Percentiles rank a stretch among this genome's conserved stretches.
These are phyloP conservation scores for Immersiporthe knoxdaviesiana DNA, from an alignment of 2,329 filamentous ascomycete genomes.

Conservation along the genomic window DNA sequence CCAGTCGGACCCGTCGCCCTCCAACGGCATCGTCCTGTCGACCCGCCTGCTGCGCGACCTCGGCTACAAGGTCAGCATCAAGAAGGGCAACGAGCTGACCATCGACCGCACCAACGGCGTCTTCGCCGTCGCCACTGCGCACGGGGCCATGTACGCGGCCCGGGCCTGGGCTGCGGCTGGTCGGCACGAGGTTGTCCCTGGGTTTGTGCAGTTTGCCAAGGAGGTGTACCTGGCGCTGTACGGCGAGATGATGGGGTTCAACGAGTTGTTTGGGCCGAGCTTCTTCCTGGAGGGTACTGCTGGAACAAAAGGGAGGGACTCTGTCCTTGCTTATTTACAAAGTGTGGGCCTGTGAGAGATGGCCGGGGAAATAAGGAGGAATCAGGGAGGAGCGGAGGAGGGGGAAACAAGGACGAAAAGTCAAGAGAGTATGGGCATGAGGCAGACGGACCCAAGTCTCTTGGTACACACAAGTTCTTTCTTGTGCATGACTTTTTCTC, in stretches of 20 bases:
- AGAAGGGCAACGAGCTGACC: not conserved
- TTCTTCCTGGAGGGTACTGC: not conserved
- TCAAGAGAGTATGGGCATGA: no score
- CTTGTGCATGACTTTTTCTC: no score
- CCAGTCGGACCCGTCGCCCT: not conserved
- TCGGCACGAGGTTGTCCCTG: not conserved
- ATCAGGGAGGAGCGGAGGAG: not conserved
- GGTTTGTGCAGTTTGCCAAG: not conserved
- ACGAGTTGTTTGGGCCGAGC: not conserved
- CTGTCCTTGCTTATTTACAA: not conserved
- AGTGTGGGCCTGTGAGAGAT: not conserved
- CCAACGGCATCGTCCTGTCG: not conserved
- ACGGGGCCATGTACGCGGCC: constrained; percentile 4
- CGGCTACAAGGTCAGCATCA: not conserved
- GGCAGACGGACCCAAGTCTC: no score
- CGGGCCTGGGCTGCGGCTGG: not conserved
- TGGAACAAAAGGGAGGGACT: not conserved
- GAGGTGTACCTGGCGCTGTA: constrained; percentile 1
- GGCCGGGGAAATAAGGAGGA: not conserved
- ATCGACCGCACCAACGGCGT: constrained; percentile 11
- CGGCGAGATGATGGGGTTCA: not conserved
- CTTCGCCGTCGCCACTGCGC: not conserved
- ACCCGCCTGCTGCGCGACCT: not conserved
- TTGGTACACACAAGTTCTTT: no score
- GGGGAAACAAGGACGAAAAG: no score